Evolutionary conservation across 257 asterid species (phyloP), one percentile per base, ranked within the genome.

Genomic region (Marsdenia floribunda): DNA sequence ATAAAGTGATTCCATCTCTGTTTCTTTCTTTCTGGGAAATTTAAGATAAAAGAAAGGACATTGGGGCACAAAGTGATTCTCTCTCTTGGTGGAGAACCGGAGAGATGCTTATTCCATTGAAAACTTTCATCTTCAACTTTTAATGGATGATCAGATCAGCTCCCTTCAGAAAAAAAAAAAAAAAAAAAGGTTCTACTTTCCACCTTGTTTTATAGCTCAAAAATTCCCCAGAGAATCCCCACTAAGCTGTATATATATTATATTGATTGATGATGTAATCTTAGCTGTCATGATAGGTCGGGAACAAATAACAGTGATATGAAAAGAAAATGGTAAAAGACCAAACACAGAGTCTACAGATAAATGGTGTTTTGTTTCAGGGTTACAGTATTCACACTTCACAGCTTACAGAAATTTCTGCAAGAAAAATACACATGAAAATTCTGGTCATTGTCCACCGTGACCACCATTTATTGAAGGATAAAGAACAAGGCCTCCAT

Each of bases 61-160:
- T 66, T 74, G 63, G 44, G 46, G 70, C 75, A 58, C 68, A 82
- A 88, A 88, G 84, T 87, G 86, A 81, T 86, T 83, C 89, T 78
- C 81, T 19, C 61, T 83, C 46, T 50, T 72, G 82, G 90, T 88
- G 92, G 97, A 78, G 70, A 50, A 73, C 78, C 44, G 2, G 2
- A 79, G 79, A 83, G 81, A 83, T 76, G 82, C 84, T 68, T 85
- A 86, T 88, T 86, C 92, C 84, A 15, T 72, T 54, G 74, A 84
- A 81, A 85, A 78, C 77, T 79, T 29, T 71, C 35, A 79, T 76
- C 64, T 77, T 81, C 64, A 46, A 49, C 74, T 77, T 80, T 76
- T 82, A 75, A 73, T 58, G 46, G 49, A 29, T 44, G 13, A 44
- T 44, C 49, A 44, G 46, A 75, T 82, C 69, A 85, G 79, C 81